A percentile compares a stretch with the other conserved stretches of the same genome.
These are phyloP conservation scores for Aspergillus leporis DNA, from an alignment of 495 filamentous ascomycete species.

Conservation along the genomic window DNA sequence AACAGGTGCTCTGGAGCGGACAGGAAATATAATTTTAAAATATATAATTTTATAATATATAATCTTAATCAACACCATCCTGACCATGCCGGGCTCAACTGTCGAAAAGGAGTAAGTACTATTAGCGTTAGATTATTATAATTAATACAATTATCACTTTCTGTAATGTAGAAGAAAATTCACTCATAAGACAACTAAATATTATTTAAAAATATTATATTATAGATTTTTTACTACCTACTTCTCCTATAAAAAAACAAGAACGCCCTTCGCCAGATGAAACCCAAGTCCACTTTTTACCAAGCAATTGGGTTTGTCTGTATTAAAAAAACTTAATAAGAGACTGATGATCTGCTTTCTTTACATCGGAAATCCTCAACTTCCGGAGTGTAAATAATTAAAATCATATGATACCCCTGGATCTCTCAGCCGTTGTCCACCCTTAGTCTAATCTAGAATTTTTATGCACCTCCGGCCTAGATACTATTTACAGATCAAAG, in stretches of 20 bases:
- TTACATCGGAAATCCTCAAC: constrained; percentile 17
- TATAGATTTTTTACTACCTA: constrained; percentile 5
- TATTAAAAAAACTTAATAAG: constrained; percentile 19
- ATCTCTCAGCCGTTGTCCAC: constrained; percentile 17
- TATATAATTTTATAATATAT: constrained; percentile 31
- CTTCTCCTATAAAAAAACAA: constrained; percentile 1
- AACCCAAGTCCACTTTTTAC: not conserved
- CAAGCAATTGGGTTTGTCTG: constrained; percentile 22
- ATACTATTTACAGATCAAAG: too few species aligned
- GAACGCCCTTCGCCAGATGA: not conserved
- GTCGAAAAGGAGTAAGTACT: constrained; percentile 25
- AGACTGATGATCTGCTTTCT: constrained; percentile 30
- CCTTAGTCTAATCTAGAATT: constrained; percentile 1
- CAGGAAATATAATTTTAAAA: constrained; percentile 23
- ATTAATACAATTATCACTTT: constrained; percentile 32
- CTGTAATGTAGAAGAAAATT: constrained; percentile 31
- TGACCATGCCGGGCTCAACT: constrained; percentile 24
- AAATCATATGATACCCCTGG: constrained; percentile 21
- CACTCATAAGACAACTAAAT: constrained; percentile 13
- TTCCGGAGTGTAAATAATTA: constrained; percentile 18
- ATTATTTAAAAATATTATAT: constrained; percentile 15
- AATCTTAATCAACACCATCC: constrained; percentile 27
- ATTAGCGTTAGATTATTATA: constrained; percentile 24
- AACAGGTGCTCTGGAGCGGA: constrained; percentile 21
- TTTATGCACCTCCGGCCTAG: too few species aligned